Conservation (phyloP, 2,329 filamentous ascomycete genomes). For the Diaporthe australafricana region DNA sequence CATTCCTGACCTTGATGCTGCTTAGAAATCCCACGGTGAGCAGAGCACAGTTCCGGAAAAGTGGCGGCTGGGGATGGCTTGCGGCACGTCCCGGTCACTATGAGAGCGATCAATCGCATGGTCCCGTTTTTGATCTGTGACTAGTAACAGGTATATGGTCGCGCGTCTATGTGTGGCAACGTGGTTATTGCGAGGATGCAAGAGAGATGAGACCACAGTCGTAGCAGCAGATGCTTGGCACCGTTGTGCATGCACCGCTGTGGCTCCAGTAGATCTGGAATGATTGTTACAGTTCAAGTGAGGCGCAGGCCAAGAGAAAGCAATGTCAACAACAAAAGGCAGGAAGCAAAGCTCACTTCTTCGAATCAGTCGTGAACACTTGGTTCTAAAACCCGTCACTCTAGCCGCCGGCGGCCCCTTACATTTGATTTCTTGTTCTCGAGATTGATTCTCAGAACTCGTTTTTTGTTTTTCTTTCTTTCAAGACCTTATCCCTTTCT, state of each 20-base stretch:
- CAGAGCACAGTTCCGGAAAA: not conserved
- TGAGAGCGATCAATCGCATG: not conserved
- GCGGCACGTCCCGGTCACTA: not conserved
- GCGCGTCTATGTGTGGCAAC: not conserved
- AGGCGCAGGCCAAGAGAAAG: not conserved
- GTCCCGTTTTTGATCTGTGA: slow-evolving; percentile 15
- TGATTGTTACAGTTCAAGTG: not conserved
- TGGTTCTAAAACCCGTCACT: not conserved
- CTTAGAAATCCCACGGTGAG: not conserved
- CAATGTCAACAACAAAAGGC: not conserved
- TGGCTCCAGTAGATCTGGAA: not conserved
- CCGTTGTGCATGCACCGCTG: not conserved
- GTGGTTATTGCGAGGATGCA: slow-evolving; percentile 6
- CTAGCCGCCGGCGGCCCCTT: not conserved
- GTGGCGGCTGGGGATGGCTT: not conserved
- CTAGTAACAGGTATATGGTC: slow-evolving; percentile 1
- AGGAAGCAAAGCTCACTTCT: not conserved
- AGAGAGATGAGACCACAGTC: not conserved
- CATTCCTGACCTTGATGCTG: not conserved
- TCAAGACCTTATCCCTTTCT: not conserved
- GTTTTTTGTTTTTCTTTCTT: too few relatives aligned
- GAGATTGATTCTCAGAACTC: slow-evolving; percentile 6
- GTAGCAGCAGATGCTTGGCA: slow-evolving; percentile 16
- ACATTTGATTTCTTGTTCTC: not conserved
- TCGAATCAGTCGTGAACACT: not conserved